Evolutionary conservation across 2,329 filamentous ascomycete genomes (phyloP).

Genomic region (Claviceps sp.): DNA sequence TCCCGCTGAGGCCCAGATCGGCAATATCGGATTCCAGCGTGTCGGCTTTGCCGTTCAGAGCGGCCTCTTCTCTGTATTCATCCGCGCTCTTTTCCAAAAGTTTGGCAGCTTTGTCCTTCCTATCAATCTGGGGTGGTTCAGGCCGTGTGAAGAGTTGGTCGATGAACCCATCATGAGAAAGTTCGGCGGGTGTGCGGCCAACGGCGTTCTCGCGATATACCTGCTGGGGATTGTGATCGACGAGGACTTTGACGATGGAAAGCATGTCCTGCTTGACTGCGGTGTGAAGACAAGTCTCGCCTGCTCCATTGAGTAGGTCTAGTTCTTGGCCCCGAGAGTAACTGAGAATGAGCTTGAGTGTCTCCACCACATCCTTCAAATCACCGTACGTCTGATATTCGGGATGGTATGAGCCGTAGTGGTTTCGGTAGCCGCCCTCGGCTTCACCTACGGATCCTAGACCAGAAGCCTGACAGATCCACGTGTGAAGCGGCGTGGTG

Average conservation of each 20-base stretch:
- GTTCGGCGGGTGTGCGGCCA: constrained; percentile 58
- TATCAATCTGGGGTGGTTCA: neutral
- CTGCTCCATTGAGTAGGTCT: constrained; percentile 47
- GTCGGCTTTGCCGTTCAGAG: constrained; percentile 8
- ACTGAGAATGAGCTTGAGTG: constrained; percentile 36
- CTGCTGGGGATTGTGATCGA: constrained; percentile 44
- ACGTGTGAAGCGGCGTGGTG: constrained; percentile 50
- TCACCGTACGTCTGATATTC: constrained; percentile 12
- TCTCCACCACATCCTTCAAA: constrained; percentile 20
- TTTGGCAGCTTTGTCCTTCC: constrained; percentile 2
- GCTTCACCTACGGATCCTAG: constrained; percentile 3
- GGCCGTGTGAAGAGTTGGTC: constrained; percentile 20
- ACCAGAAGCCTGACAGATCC: constrained; percentile 27
- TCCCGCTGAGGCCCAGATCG: constrained; percentile 15
- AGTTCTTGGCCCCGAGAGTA: constrained; percentile 44
- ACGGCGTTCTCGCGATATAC: constrained; percentile 62
- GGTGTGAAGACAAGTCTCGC: constrained; percentile 51
- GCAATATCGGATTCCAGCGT: constrained; percentile 10
- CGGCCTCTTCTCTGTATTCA: constrained; percentile 1
- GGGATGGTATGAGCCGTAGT: constrained; percentile 1
- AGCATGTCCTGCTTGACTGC: constrained; percentile 28
- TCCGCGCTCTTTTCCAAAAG: constrained; percentile 6
- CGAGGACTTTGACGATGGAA: constrained; percentile 27
- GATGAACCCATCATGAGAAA: constrained; percentile 44
- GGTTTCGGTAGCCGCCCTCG: constrained; percentile 4